A percentile compares a stretch with the other conserved stretches of the same genome.
Evolutionary conservation across 1,139 yeast genomes (phyloP).

Genomic region (Hyphopichia pseudoburtonii): DNA sequence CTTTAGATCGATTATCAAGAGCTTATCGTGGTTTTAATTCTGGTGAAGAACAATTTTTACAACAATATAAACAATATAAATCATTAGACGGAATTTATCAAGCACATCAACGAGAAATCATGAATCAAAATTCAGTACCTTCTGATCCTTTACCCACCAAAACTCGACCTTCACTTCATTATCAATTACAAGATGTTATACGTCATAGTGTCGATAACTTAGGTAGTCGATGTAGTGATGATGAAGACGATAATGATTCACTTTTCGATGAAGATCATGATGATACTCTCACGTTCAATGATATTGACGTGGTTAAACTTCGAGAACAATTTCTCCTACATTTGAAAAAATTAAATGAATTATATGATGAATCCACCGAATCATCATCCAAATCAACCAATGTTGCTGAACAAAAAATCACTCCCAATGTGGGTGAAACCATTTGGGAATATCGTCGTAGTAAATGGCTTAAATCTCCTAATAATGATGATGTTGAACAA

Average conservation of each 20-base stretch:
- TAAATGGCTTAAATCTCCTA: slow-evolving; percentile 46
- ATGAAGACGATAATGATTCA: slow-evolving; percentile 19
- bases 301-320: slow-evolving; percentile 27
- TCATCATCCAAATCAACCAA: slow-evolving; percentile 12
- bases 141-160: slow-evolving; percentile 7
- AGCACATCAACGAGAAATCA: slow-evolving; percentile 14
- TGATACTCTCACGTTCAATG: slow-evolving; percentile 16
- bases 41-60: slow-evolving; percentile 36
- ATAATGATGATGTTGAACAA: slow-evolving; percentile 14
- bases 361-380: slow-evolving; percentile 8
- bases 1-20: slow-evolving; percentile 24
- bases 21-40: slow-evolving; percentile 21
- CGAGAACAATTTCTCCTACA: slow-evolving; percentile 24
- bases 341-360: slow-evolving; percentile 3
- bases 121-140: too few species aligned
- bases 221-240: slow-evolving; percentile 14
- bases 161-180: neutral
- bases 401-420: slow-evolving; percentile 4
- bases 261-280: neutral
- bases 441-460: slow-evolving; percentile 62
- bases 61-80: slow-evolving; percentile 32
- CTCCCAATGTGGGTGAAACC: slow-evolving; percentile 41
- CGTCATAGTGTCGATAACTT: slow-evolving; percentile 14
- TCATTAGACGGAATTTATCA: slow-evolving; percentile 38
- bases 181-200: slow-evolving; percentile 25